phyloP scores from a whole-genome alignment of 805 yeast genomes.

The Schwanniomyces occidentalis region DNA sequence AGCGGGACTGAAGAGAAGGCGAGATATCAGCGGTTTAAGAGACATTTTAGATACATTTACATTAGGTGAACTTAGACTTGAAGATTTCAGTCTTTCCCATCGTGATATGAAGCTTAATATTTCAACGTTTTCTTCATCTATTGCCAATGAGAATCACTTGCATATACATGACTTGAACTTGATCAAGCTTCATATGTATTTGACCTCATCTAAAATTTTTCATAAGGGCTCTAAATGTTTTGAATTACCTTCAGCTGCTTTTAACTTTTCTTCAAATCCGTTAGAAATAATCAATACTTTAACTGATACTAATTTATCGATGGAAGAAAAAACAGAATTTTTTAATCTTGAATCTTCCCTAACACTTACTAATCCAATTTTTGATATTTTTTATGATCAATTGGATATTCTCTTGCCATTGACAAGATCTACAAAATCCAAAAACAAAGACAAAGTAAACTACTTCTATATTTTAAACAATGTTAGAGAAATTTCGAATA shows the following conservation, averaged over 20 bases:
- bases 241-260: conserved; percentile 37
- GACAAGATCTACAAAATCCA: conserved; percentile 8
- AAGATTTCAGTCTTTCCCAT: conserved; percentile 23
- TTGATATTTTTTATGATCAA: conserved; percentile 41
- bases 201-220: conserved; percentile 28
- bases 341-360: conserved; percentile 16
- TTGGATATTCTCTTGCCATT: conserved; percentile 17
- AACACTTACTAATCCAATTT: conserved; percentile 33
- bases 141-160: conserved; percentile 12
- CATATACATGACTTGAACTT: conserved; percentile 5
- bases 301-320: conserved; percentile 6
- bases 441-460: conserved; percentile 4
- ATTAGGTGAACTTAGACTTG: conserved; percentile 19
- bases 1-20: no score
- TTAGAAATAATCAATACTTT: conserved; percentile 15
- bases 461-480: conserved; percentile 7
- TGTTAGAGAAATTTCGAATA: conserved; percentile 19
- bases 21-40: no score
- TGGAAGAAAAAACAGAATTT: no score
- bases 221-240: conserved; percentile 31
- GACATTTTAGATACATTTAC: conserved; percentile 11
- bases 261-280: conserved; percentile 22
- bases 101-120: conserved; percentile 15
- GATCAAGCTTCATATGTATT: conserved; percentile 19
- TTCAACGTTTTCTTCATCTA: conserved; percentile 20